These are phyloP conservation scores for Kodamaea sp. DNA, from an alignment of 1,139 yeast species.

Conservation along the genomic window DNA sequence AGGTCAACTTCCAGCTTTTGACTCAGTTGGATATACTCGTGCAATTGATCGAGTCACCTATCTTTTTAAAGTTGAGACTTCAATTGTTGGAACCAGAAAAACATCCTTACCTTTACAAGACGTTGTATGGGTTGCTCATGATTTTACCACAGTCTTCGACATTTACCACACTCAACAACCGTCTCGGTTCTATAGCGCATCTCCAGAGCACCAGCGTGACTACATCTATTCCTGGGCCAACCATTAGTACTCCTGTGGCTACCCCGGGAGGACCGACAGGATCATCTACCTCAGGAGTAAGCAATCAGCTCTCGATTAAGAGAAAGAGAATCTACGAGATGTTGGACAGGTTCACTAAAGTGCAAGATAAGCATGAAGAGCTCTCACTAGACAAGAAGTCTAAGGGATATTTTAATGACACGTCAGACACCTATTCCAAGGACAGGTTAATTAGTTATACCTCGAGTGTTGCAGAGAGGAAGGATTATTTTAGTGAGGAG, in stretches of 20 bases:
- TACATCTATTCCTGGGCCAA: conserved; percentile 22
- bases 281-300: conserved; percentile 16
- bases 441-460: conserved; percentile 13
- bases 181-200: conserved; percentile 56
- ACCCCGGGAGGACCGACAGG: conserved; percentile 20
- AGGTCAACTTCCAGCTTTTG: conserved; percentile 67
- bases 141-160: conserved; percentile 95
- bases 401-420: conserved; percentile 6
- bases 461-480: conserved; percentile 12
- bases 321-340: conserved; percentile 51
- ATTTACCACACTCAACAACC: conserved; percentile 72
- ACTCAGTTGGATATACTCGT: conserved; percentile 81
- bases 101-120: conserved; percentile 80
- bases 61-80: conserved; percentile 81
- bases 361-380: conserved; percentile 58
- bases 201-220: conserved; percentile 21
- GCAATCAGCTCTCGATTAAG: conserved; percentile 40
- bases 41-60: conserved; percentile 78
- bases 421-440: conserved; percentile 4
- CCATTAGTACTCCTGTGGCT: conserved; percentile 25
- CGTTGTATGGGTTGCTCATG: conserved; percentile 92
- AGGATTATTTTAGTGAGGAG: conserved; percentile 16
- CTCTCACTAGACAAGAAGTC: conserved; percentile 12
- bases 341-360: conserved; percentile 59
- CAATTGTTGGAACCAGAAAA: conserved; percentile 86